These are phyloP conservation scores for Aspergillus pseudonomiae DNA, from an alignment of 2,329 filamentous ascomycete genomes.

Conservation along the genomic window DNA sequence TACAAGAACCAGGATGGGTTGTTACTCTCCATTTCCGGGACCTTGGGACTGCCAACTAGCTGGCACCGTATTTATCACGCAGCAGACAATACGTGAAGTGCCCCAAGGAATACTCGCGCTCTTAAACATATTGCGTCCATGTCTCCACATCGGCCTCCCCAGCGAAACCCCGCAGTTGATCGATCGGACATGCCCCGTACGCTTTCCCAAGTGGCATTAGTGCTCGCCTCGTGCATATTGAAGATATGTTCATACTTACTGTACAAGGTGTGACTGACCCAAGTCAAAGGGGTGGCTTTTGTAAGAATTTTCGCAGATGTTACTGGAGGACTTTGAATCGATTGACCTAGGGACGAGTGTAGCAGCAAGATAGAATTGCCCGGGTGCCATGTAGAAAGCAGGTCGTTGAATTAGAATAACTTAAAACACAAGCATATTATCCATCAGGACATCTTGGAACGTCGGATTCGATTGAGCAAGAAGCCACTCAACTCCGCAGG, in stretches of 20 bases:
- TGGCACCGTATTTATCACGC: no score
- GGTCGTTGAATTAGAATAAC: not conserved
- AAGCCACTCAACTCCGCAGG: not conserved
- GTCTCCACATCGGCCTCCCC: not conserved
- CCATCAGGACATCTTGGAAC: not conserved
- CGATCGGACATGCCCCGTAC: not conserved
- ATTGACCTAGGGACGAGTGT: no score
- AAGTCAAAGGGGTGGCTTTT: no score
- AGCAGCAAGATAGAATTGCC: no score
- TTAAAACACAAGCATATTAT: not conserved
- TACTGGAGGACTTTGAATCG: no score
- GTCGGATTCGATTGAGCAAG: not conserved
- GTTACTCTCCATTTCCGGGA: not conserved
- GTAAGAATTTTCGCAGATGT: no score
- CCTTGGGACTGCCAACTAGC: not conserved
- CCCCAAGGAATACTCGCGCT: not conserved
- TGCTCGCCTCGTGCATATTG: not conserved
- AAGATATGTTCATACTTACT: not conserved
- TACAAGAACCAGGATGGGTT: conserved; percentile 50
- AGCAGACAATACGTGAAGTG: not conserved
- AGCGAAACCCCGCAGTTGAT: not conserved
- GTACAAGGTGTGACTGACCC: no score
- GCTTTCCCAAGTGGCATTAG: not conserved
- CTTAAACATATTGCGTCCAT: not conserved
- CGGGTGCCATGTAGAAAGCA: no score